Evolutionary conservation across 345 rosid genomes (phyloP).

Genomic region (Ceriops zippeliana): DNA sequence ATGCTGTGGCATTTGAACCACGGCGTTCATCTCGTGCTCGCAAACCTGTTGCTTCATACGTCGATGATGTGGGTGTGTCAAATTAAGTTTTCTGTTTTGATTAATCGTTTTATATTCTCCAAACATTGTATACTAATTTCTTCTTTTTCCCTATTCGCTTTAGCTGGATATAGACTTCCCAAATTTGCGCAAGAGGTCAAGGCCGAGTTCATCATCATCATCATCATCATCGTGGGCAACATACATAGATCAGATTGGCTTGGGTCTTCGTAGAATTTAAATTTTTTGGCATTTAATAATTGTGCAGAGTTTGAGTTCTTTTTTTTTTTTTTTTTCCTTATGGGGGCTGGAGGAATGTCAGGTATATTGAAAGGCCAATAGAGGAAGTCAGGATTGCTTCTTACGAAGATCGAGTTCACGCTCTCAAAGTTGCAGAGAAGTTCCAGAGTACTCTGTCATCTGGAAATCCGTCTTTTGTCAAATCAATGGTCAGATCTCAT

Average conservation of each 20-base stretch:
- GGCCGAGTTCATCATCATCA: conserved; percentile 35
- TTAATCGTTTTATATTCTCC: background rate
- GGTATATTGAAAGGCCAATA: conserved; percentile 48
- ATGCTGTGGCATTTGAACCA: conserved; percentile 25
- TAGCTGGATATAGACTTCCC: conserved; percentile 29
- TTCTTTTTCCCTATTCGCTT: background rate
- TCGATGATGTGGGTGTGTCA: conserved; percentile 36
- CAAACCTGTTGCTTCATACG: conserved; percentile 33
- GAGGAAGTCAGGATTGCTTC: conserved; percentile 46
- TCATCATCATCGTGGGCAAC: conserved; percentile 20
- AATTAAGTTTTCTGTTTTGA: background rate
- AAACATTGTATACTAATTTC: background rate
- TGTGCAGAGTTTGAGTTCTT: background rate
- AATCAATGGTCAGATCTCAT: conserved; percentile 69
- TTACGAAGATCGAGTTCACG: conserved; percentile 36
- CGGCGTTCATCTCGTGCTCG: conserved; percentile 56
- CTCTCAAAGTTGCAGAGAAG: conserved; percentile 42
- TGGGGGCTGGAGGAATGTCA: conserved; percentile 7
- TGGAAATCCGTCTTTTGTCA: conserved; percentile 48
- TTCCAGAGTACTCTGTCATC: conserved; percentile 36
- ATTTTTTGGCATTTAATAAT: background rate
- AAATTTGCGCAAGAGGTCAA: conserved; percentile 23
- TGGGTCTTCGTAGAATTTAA: background rate
- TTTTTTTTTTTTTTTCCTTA: too few species aligned
- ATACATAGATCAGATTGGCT: background rate